Percentiles rank a stretch among this genome's conserved stretches.
These are phyloP conservation scores for Boechera retrofracta DNA, from an alignment of 345 rosid species.

Conservation along the genomic window DNA sequence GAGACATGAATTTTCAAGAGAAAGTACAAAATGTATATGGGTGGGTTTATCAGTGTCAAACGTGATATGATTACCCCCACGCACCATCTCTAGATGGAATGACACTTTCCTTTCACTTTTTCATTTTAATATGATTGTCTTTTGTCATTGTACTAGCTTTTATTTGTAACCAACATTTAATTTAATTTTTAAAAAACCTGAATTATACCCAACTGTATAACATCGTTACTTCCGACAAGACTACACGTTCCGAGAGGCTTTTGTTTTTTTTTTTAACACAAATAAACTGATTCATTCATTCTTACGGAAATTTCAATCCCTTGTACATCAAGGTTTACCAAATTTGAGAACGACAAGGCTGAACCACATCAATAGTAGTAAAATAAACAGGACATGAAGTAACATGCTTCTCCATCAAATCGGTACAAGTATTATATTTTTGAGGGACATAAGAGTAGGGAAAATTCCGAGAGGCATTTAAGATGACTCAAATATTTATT, in stretches of 20 bases:
- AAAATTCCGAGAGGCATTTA: background rate
- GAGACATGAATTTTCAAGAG: background rate
- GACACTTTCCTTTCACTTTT: conserved; percentile 61
- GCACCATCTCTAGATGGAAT: conserved; percentile 58
- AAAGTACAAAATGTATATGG: conserved; percentile 1
- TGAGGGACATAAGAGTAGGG: too few species aligned
- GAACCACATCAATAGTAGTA: too few species aligned
- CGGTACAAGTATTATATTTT: too few species aligned
- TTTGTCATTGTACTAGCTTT: conserved; percentile 38
- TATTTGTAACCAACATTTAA: background rate
- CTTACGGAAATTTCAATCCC: too few species aligned
- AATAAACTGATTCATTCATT: too few species aligned
- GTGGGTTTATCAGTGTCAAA: conserved; percentile 49
- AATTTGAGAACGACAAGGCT: too few species aligned
- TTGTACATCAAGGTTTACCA: too few species aligned
- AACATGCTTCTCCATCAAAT: too few species aligned
- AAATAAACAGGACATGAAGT: too few species aligned
- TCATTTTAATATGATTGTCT: conserved; percentile 46
- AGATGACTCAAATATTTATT: background rate
- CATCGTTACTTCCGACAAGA: conserved; percentile 18
- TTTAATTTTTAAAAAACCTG: conserved; percentile 1
- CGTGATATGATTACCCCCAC: conserved; percentile 59
- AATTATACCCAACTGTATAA: background rate
- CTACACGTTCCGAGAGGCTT: background rate
- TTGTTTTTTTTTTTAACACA: background rate